These are phyloP conservation scores for Stagonosporopsis tanaceti DNA, from an alignment of 2,329 filamentous ascomycete species.

Conservation along the genomic window DNA sequence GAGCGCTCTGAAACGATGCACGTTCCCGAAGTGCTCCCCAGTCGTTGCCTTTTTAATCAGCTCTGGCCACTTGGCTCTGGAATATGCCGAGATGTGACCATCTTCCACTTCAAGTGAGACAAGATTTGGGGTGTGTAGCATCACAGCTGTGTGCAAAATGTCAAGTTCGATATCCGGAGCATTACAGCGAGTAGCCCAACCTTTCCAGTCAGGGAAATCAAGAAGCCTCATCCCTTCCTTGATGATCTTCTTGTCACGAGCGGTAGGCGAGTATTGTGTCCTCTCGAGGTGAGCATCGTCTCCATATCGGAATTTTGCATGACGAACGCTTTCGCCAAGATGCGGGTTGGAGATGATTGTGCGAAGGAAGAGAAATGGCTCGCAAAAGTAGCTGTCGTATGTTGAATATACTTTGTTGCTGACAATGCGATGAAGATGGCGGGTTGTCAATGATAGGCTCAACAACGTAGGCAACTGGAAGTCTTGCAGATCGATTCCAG, in stretches of 20 bases:
- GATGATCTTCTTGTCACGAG: slow-evolving; percentile 37
- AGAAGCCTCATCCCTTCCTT: slow-evolving; percentile 35
- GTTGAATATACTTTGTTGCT: slow-evolving; percentile 28
- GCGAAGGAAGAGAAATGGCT: slow-evolving; percentile 41
- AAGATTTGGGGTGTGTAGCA: slow-evolving; percentile 38
- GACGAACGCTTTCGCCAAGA: slow-evolving; percentile 28
- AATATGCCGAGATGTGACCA: slow-evolving; percentile 18
- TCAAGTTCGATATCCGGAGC: slow-evolving; percentile 21
- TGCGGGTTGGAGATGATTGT: slow-evolving; percentile 30
- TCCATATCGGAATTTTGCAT: slow-evolving; percentile 26
- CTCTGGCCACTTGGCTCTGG: slow-evolving; percentile 30
- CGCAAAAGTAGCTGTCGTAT: slow-evolving; percentile 34
- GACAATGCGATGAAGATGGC: slow-evolving; percentile 33
- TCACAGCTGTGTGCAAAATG: slow-evolving; percentile 30
- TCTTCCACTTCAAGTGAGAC: slow-evolving; percentile 25
- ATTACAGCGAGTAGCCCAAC: slow-evolving; percentile 35
- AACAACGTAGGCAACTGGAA: slow-evolving; percentile 30
- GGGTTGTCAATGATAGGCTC: slow-evolving; percentile 35
- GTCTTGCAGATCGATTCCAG: slow-evolving; percentile 23
- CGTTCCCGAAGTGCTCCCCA: slow-evolving; percentile 17
- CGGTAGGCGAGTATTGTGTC: slow-evolving; percentile 23
- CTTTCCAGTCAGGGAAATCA: slow-evolving; percentile 36
- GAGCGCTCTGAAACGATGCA: slow-evolving; percentile 33
- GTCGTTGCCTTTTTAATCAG: slow-evolving; percentile 28
- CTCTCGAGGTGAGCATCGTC: slow-evolving; percentile 14